Evolutionary conservation across 768 basidiomycete genomes (phyloP), one percentile per base, ranked within the genome.

Genomic region (Leccinum uliginosum): DNA sequence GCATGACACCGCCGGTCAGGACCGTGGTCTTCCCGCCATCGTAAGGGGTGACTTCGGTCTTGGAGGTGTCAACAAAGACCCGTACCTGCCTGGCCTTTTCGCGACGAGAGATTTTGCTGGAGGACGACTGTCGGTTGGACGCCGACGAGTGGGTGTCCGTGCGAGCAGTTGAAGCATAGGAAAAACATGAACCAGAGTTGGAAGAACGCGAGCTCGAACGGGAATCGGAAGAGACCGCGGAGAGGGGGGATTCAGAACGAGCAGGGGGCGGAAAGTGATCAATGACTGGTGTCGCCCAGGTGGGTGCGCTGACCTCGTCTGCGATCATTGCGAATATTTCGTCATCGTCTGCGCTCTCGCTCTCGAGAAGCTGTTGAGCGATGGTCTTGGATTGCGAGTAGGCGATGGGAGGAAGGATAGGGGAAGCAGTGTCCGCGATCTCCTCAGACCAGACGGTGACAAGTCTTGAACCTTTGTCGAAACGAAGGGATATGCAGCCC

Each of bases 21-120:
- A 91, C 89, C 27, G 89, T 91, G 53, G 90, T 92, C 80, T 90
- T 91, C 61, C 90, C 90, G 55, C 89, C 89, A 62, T 92, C 89
- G 64, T 92, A 92, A 65, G 87, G 87, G 48, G 89, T 91, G 60
- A 91, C 87, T 46, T 87, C 87, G 53, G 73, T 90, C 78, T 85
- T 91, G 66, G 84, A 73, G 21, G 78, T 81, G 71, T 92, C 90
- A 54, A 92, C 71, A 67, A 80, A 90, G 62, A 91, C 86, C 60
- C 83, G 83, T 23, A 81, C 80, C 68, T 86, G 85, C 60, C 85
- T 80, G 9, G 82, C 81, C 50, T 79, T 80, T 70, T 90, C 88
- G 58, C 87, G 82, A 54, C 86, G 85, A 23, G 86, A 87, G 54
- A 81, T 78, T 67, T 80, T 81, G 55, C 71, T 76, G 29, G 76